Evolutionary conservation across 2,329 filamentous ascomycete species (phyloP).

Genomic region (Fusarium musae): DNA sequence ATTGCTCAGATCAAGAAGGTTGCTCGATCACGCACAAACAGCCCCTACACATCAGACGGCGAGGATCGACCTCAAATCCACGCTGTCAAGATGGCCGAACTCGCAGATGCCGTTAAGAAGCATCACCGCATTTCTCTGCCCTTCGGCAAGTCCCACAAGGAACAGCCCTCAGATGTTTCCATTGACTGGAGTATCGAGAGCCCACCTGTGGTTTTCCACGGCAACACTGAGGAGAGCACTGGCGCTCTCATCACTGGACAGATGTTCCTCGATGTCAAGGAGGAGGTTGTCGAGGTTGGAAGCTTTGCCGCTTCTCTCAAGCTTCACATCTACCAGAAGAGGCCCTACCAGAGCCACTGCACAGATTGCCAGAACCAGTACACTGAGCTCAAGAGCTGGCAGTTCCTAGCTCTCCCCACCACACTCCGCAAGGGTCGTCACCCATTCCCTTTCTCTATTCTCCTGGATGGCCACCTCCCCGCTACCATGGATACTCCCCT

Average conservation of each 20-base stretch:
- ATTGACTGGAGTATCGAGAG: slow-evolving; percentile 79
- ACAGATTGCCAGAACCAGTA: slow-evolving; percentile 76
- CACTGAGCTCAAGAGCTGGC: slow-evolving; percentile 82
- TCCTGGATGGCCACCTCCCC: slow-evolving; percentile 87
- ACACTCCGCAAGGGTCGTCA: slow-evolving; percentile 69
- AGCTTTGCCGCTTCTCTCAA: slow-evolving; percentile 78
- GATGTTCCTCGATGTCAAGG: slow-evolving; percentile 77
- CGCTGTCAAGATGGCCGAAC: slow-evolving; percentile 54
- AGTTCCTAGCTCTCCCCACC: slow-evolving; percentile 71
- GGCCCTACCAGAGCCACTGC: slow-evolving; percentile 84
- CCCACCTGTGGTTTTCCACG: slow-evolving; percentile 86
- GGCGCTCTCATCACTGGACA: slow-evolving; percentile 89
- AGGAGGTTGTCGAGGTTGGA: slow-evolving; percentile 74
- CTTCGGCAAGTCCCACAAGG: slow-evolving; percentile 57
- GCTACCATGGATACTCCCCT: slow-evolving; percentile 81
- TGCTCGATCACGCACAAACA: slow-evolving; percentile 48
- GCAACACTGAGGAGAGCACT: slow-evolving; percentile 76
- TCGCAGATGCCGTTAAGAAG: slow-evolving; percentile 53
- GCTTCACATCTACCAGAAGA: slow-evolving; percentile 79
- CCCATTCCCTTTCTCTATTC: slow-evolving; percentile 87
- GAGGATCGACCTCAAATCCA: slow-evolving; percentile 47
- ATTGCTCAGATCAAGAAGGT: slow-evolving; percentile 62
- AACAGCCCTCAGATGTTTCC: slow-evolving; percentile 55
- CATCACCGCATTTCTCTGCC: slow-evolving; percentile 56
- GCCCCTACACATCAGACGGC: slow-evolving; percentile 51